These are phyloP conservation scores for Royoungia palumana DNA, from an alignment of 768 basidiomycete genomes.

Conservation along the genomic window DNA sequence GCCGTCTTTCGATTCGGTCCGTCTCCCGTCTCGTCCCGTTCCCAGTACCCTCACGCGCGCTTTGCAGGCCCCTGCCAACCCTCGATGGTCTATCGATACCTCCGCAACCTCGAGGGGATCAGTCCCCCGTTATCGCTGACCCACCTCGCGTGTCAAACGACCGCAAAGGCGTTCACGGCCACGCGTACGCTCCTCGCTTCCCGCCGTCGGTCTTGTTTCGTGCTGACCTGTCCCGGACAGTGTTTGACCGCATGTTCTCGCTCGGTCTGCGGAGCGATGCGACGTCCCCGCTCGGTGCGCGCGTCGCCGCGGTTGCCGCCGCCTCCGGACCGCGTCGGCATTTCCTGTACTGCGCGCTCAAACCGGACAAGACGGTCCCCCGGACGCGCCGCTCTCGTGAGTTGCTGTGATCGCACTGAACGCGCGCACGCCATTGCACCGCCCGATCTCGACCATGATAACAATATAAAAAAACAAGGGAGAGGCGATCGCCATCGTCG, in stretches of 20 bases:
- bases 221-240: slow-evolving; percentile 34
- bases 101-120: slow-evolving; percentile 86
- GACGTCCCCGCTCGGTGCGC: slow-evolving; percentile 56
- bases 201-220: too few species aligned
- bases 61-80: slow-evolving; percentile 75
- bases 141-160: slow-evolving; percentile 84
- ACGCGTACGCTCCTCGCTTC: slow-evolving; percentile 41
- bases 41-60: not conserved
- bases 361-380: slow-evolving; percentile 47
- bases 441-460: too few species aligned
- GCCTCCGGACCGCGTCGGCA: slow-evolving; percentile 75
- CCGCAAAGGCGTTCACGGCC: slow-evolving; percentile 85
- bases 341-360: slow-evolving; percentile 79
- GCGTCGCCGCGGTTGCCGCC: slow-evolving; percentile 63
- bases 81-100: slow-evolving; percentile 89
- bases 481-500: too few species aligned
- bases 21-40: not conserved
- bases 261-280: slow-evolving; percentile 75
- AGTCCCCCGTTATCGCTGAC: slow-evolving; percentile 85
- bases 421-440: too few species aligned
- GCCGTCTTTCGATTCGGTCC: slow-evolving; percentile 83
- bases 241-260: slow-evolving; percentile 89
- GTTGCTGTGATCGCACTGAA: slow-evolving; percentile 12
- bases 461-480: too few species aligned
- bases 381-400: slow-evolving; percentile 48